These are phyloP conservation scores for Puccinia coronata DNA, from an alignment of 1,284 basidiomycete genomes.

Conservation along the genomic window DNA sequence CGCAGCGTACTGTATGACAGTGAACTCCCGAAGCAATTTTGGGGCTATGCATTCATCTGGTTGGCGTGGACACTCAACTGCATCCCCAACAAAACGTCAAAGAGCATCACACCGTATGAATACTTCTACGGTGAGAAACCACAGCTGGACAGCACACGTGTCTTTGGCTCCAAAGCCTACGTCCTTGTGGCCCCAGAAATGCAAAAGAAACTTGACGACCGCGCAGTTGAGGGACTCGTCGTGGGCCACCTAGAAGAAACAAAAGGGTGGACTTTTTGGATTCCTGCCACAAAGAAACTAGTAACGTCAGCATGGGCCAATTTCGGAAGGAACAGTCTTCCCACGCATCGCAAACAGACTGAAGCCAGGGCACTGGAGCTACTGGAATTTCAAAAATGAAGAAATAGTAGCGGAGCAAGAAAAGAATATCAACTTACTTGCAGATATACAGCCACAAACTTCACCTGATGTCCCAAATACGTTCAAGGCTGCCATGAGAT, in stretches of 20 bases:
- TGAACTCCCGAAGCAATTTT: too few species aligned
- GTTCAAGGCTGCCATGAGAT: too few species aligned
- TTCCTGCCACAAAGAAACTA: background rate
- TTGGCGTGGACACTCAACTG: too few species aligned
- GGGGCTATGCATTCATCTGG: too few species aligned
- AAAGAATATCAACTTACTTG: too few species aligned
- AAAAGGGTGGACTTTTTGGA: constrained; percentile 24
- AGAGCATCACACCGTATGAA: constrained; percentile 31
- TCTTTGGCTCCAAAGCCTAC: background rate
- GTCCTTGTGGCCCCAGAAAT: constrained; percentile 1
- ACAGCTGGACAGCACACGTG: background rate
- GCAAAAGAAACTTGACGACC: background rate
- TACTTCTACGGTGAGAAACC: background rate
- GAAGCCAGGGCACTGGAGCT: too few species aligned
- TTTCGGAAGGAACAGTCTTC: background rate
- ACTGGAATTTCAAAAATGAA: background rate
- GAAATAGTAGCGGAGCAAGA: background rate
- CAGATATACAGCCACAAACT: too few species aligned
- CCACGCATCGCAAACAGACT: too few species aligned
- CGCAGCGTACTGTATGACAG: too few species aligned
- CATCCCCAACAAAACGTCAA: too few species aligned
- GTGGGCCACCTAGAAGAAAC: background rate
- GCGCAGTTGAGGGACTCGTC: background rate
- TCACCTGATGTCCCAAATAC: background rate
- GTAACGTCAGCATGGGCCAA: background rate